Percentiles rank a stretch among this genome's conserved stretches.
phyloP scores from a whole-genome alignment of 2,329 filamentous ascomycete genomes.

The Claviceps sorghi region DNA sequence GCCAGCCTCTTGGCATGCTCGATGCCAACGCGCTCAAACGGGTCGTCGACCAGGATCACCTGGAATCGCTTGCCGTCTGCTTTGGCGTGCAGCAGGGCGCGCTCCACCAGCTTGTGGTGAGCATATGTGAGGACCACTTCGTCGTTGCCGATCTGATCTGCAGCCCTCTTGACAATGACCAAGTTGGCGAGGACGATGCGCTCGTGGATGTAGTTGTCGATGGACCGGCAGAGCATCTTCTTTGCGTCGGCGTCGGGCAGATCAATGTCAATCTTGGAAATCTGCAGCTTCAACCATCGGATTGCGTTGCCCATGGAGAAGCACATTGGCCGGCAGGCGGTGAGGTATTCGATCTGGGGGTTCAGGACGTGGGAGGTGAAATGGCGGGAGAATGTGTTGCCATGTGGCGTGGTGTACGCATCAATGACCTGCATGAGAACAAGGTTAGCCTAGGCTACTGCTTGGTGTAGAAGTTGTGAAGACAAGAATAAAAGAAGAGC shows the following conservation, averaged over 20 bases:
- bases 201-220: constrained; percentile 83
- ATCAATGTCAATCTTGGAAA: constrained; percentile 80
- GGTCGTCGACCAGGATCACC: constrained; percentile 70
- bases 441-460: too few species aligned
- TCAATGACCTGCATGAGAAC: constrained; percentile 56
- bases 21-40: constrained; percentile 37
- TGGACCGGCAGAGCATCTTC: constrained; percentile 58
- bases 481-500: background rate
- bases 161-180: constrained; percentile 66
- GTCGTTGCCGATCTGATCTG: constrained; percentile 59
- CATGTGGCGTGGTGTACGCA: constrained; percentile 77
- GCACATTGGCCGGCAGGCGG: constrained; percentile 85
- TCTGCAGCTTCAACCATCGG: constrained; percentile 81
- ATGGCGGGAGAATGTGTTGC: constrained; percentile 75
- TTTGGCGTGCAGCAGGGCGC: constrained; percentile 61
- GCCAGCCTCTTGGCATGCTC: constrained; percentile 53
- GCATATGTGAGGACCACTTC: constrained; percentile 80
- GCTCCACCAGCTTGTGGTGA: constrained; percentile 73
- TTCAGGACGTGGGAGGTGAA: constrained; percentile 83
- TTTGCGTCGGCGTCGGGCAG: constrained; percentile 72
- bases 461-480: background rate
- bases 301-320: constrained; percentile 97
- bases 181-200: constrained; percentile 77
- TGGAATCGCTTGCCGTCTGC: constrained; percentile 58
- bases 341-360: constrained; percentile 88